These are phyloP conservation scores for Tetrapisispora fleetii DNA, from an alignment of 805 yeast genomes.

Conservation along the genomic window DNA sequence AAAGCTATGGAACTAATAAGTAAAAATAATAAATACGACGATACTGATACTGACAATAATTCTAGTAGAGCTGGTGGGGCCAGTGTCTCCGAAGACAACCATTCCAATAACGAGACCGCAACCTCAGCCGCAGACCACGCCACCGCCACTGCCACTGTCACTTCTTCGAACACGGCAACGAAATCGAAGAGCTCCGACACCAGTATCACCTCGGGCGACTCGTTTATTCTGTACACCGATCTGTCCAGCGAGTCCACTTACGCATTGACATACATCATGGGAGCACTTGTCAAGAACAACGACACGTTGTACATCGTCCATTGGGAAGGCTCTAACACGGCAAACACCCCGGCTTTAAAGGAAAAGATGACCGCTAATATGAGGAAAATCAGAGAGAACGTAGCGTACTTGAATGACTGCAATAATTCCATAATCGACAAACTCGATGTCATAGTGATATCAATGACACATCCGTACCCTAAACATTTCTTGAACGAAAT, in stretches of 20 bases:
- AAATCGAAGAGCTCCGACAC: neutral
- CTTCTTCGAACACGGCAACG: neutral
- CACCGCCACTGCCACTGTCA: neutral
- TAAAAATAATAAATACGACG: constrained; percentile 2
- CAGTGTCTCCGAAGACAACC: neutral
- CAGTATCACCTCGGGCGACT: neutral
- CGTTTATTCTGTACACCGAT: constrained; percentile 68
- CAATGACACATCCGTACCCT: constrained; percentile 32
- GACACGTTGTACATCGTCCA: constrained; percentile 64
- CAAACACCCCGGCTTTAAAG: constrained; percentile 4
- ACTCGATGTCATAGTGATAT: constrained; percentile 25
- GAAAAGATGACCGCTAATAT: constrained; percentile 12
- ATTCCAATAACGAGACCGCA: neutral
- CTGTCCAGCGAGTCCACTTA: constrained; percentile 72
- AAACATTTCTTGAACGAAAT: constrained; percentile 31
- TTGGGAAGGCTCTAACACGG: constrained; percentile 11
- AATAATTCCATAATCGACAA: constrained; percentile 18
- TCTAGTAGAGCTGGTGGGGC: too few relatives aligned
- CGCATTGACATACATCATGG: constrained; percentile 83
- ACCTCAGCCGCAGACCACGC: neutral
- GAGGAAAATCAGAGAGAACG: constrained; percentile 10
- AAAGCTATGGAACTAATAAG: constrained; percentile 17
- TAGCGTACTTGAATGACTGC: constrained; percentile 23
- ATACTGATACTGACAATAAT: neutral
- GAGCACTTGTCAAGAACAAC: constrained; percentile 74